Evolutionary conservation across 352 stramenopile species (phyloP).

Genomic region (Globisporangium okanoganense): DNA sequence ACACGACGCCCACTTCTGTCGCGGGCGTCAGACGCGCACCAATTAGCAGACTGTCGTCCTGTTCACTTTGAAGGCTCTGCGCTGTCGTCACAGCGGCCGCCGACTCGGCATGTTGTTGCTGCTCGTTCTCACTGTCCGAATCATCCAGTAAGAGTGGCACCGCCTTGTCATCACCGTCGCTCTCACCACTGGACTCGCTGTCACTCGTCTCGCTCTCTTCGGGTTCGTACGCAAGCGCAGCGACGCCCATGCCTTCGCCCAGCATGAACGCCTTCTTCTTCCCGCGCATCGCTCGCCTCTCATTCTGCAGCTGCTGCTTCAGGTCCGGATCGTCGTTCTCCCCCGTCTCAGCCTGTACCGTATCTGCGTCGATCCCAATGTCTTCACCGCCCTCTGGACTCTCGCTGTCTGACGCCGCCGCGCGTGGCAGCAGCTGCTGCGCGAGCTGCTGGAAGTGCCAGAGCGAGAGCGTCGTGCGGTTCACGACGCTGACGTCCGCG

Average conservation of each 20-base stretch:
- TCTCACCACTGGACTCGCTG: conserved; percentile 4
- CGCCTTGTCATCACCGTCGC: conserved; percentile 4
- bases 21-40: conserved; percentile 36
- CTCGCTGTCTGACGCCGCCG: neutral
- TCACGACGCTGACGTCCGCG: conserved; percentile 61
- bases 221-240: conserved; percentile 32
- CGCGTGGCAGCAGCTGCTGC: conserved; percentile 38
- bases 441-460: conserved; percentile 78
- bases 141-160: neutral
- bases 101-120: neutral
- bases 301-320: conserved; percentile 4
- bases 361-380: conserved; percentile 12
- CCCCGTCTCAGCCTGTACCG: conserved; percentile 8
- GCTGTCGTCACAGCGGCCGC: conserved; percentile 5
- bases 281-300: neutral
- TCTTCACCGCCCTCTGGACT: neutral
- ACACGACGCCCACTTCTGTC: conserved; percentile 54
- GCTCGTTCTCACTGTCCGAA: conserved; percentile 1
- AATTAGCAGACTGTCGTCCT: conserved; percentile 14
- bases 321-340: conserved; percentile 10
- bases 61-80: neutral
- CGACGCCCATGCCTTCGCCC: conserved; percentile 70
- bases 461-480: conserved; percentile 69
- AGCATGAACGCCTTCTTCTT: conserved; percentile 30
- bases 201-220: conserved; percentile 13